Percentiles rank a stretch among this genome's conserved stretches.
Conservation (phyloP, 129 eudicot species). For the Tanacetum coccineum region DNA sequence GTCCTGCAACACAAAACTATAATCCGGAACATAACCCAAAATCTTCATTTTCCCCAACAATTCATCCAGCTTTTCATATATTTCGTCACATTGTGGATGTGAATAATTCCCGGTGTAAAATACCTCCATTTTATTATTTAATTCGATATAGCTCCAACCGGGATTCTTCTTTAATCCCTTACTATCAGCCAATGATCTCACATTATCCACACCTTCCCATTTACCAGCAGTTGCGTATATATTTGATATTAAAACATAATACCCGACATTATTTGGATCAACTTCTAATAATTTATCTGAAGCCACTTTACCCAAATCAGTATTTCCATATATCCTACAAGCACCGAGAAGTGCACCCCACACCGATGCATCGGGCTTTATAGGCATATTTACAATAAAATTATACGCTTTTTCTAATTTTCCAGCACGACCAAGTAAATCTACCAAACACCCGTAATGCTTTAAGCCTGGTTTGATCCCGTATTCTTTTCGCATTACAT, state of each 20-base stretch:
- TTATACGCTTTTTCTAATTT: slow-evolving; percentile 54
- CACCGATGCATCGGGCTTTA: slow-evolving; percentile 60
- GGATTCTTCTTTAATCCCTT: slow-evolving; percentile 85
- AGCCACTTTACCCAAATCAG: slow-evolving; percentile 67
- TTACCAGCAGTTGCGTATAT: slow-evolving; percentile 73
- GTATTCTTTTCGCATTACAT: slow-evolving; percentile 53
- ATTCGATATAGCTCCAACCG: slow-evolving; percentile 85
- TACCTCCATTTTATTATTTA: slow-evolving; percentile 57
- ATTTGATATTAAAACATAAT: slow-evolving; percentile 75
- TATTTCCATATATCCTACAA: slow-evolving; percentile 68
- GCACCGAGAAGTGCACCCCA: slow-evolving; percentile 98
- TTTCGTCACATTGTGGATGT: slow-evolving; percentile 60
- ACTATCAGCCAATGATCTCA: slow-evolving; percentile 64
- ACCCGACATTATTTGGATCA: slow-evolving; percentile 65
- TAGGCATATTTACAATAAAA: slow-evolving; percentile 65
- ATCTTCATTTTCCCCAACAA: slow-evolving; percentile 50
- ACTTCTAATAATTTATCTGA: slow-evolving; percentile 57
- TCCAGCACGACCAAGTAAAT: slow-evolving; percentile 84
- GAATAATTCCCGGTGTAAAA: slow-evolving; percentile 75
- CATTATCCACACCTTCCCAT: slow-evolving; percentile 79
- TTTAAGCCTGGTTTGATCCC: slow-evolving; percentile 61
- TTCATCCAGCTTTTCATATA: slow-evolving; percentile 49
- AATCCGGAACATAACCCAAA: slow-evolving; percentile 80
- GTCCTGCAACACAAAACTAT: slow-evolving; percentile 82
- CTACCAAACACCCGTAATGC: slow-evolving; percentile 91